phyloP scores from a whole-genome alignment of 495 filamentous ascomycete genomes.

The Lentithecium fluviatile region DNA sequence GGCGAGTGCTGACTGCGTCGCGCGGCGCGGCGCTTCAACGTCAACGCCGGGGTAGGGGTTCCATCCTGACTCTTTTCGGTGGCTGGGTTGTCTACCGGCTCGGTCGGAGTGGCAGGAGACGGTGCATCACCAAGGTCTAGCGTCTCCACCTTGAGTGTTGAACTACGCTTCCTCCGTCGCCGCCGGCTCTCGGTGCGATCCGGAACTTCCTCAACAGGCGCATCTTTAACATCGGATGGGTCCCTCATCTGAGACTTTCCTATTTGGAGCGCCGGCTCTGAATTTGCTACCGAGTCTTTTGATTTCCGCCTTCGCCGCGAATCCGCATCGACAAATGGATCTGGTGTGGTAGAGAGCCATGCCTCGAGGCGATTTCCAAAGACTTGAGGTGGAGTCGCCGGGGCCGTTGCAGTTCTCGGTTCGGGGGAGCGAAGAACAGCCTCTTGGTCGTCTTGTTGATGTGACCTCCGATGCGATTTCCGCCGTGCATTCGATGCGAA shows the following conservation, averaged over 20 bases:
- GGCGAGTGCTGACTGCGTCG: constrained; percentile 38
- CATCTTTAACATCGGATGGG: constrained; percentile 13
- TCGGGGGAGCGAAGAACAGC: constrained; percentile 1
- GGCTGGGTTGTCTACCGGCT: neutral
- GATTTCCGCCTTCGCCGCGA: constrained; percentile 18
- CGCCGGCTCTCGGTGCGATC: constrained; percentile 15
- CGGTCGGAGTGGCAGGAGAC: constrained; percentile 3
- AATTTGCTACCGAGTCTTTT: constrained; percentile 24
- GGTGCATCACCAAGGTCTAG: constrained; percentile 6
- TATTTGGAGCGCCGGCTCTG: constrained; percentile 16
- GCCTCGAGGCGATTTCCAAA: constrained; percentile 43
- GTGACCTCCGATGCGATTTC: constrained; percentile 17
- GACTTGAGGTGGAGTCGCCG: constrained; percentile 27
- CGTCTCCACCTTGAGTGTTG: constrained; percentile 17
- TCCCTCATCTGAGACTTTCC: constrained; percentile 11
- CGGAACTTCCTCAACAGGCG: constrained; percentile 4
- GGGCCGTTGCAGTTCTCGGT: constrained; percentile 16
- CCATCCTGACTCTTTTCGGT: neutral
- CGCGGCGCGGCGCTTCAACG: constrained; percentile 39
- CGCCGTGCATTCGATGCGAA: constrained; percentile 7
- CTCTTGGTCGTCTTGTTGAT: constrained; percentile 10
- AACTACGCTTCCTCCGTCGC: constrained; percentile 9
- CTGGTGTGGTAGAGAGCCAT: constrained; percentile 41
- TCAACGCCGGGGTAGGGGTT: constrained; percentile 20
- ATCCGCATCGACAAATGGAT: constrained; percentile 41